Conservation (phyloP, 2,329 filamentous ascomycete genomes). For the Magnaporthiopsis poae region DNA sequence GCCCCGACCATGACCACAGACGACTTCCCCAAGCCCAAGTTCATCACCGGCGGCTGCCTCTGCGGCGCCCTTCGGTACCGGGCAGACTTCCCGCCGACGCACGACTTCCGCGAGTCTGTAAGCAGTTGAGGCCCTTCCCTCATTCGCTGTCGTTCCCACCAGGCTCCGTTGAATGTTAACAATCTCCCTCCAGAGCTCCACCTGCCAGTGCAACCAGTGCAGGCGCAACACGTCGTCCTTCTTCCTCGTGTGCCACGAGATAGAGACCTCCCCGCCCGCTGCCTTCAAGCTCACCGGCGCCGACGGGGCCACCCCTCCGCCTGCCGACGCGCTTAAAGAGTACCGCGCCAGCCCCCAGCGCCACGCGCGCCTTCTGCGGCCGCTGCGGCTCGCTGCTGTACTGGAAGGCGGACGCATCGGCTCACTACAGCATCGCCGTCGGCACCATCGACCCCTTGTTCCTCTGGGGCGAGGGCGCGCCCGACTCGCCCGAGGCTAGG, state of each 20-base stretch:
- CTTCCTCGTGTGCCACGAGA: slow-evolving; percentile 30
- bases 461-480: slow-evolving; percentile 23
- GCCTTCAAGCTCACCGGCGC: slow-evolving; percentile 24
- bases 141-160: neutral
- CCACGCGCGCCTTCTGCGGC: slow-evolving; percentile 38
- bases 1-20: slow-evolving; percentile 12
- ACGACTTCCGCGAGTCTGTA: slow-evolving; percentile 35
- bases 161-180: neutral
- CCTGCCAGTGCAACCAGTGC: slow-evolving; percentile 48
- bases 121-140: neutral
- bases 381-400: slow-evolving; percentile 40
- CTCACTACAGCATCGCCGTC: slow-evolving; percentile 27
- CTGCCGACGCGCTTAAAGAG: slow-evolving; percentile 18
- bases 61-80: slow-evolving; percentile 40
- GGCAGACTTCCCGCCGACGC: slow-evolving; percentile 33
- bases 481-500: neutral
- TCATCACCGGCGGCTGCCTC: slow-evolving; percentile 41
- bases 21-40: slow-evolving; percentile 23
- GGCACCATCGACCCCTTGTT: slow-evolving; percentile 36
- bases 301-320: slow-evolving; percentile 17
- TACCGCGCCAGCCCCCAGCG: slow-evolving; percentile 30
- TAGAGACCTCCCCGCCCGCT: slow-evolving; percentile 20
- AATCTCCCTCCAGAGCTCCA: slow-evolving; percentile 25
- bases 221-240: slow-evolving; percentile 41
- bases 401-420: slow-evolving; percentile 27